Base-by-base conservation (phyloP, 1,139 yeast species). In the Debaryomyces singareniensis region DNA sequence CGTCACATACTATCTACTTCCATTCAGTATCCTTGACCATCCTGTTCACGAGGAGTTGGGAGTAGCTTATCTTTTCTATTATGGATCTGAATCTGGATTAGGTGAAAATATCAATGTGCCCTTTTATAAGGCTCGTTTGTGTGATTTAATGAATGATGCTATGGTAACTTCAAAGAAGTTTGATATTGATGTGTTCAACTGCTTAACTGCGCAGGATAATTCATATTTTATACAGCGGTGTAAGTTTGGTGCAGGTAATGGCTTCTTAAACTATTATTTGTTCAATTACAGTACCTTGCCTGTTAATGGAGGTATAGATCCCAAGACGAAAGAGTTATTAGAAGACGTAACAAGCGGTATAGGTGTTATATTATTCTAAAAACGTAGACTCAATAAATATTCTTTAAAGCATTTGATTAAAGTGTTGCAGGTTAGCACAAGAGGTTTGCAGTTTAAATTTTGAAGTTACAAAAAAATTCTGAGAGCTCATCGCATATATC, bases 171-270 rank as follows among this genome's bases (percentile, higher is more conserved):
- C 95, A 23, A 82, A 83, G 53, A 47, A 61, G 39, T 57, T 65
- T 32, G 68, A 70, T 25, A 86, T 84, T 46, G 98, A 91, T 53
- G 97, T 93, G 3, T 86, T 89, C 70, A 91, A 91, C 53, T 95
- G 96, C 11, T 68, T 91, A 37, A 78, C 96, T 0, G 70, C 87
- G 9, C 95, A 89, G 58, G 98, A 91, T 51, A 93, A 91, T 52
- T 73, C 87, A 6, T 61, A 78, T 36, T 86, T 91, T 58, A 63
- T 91, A 43, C 81, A 84, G 24, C 78, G 82, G 29, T 69, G 85
- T 57, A 85, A 86, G 53, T 91, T 93, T 54, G 96, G 96, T 15
- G 75, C 78, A 29, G 99, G 99, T 26, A 97, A 91, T 53, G 99
- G 98, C 1, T 74, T 74, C 51, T 70, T 91, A 49, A 84, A 91